Base-by-base conservation (phyloP, 2,329 filamentous ascomycete species). In the Lachnellula arida region DNA sequence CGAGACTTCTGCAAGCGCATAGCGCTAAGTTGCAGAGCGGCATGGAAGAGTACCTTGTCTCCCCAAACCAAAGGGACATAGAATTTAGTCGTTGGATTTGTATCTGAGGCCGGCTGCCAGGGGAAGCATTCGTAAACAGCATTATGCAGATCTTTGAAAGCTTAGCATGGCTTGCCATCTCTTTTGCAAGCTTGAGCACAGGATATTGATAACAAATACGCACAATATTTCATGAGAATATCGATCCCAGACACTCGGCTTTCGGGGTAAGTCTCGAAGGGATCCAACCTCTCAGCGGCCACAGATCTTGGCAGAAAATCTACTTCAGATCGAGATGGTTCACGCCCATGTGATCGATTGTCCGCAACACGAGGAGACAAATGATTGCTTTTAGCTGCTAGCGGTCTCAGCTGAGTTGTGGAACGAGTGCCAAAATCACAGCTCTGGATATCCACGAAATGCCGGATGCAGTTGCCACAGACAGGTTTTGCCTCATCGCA, bases 141-240 rank as follows among this genome's bases (percentile, higher is more conserved):
- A 15, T 32, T 56, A 34, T 37, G 39, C 5, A 61, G 48, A 54
- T 61, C 59, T 61, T 12, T 40, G 4, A 28, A 23, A 28, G 23
- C n/a, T 42, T 17, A 43, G 14, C 17, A 43, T 8, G 17, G 35
- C 19, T 39, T 39, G 11, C 11, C 5, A 39, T 12, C 11, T 39
- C 35, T 12, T n/a, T 11, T n/a, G 5, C n/a, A 39, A n/a, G 35
- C n/a, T n/a, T 7, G 11, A 43, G 17, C 14, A 43, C 8, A n/a
- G 40, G 12, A 43, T 8, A 15, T 4, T 8, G 25, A 35, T n/a
- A 22, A 37, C 9, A 19, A 32, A 34, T 5, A 46, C 42, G 22
- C 42, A 60, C 56, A 60, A 44, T 56, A 51, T 52, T 58, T 60
- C 56, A 60, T 56, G 15, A 58, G 51, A 17, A 50, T 15, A 55